Evolutionary conservation across 139 green algal species (phyloP).

Genomic region (Picochlorum sp.): DNA sequence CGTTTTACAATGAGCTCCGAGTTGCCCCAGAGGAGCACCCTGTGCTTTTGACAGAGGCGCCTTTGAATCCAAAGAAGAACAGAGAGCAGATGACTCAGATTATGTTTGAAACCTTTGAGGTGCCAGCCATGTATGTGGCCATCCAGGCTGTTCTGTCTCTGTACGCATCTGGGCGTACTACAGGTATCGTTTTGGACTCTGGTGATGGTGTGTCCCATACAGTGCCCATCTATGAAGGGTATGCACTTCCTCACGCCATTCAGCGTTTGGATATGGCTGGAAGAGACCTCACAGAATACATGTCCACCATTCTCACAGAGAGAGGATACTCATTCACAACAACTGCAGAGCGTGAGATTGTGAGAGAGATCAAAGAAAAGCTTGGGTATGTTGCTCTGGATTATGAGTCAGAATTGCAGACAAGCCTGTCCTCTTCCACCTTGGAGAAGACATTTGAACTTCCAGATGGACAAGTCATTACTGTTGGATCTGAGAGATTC

Average conservation of each 20-base stretch:
- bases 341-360: constrained; percentile 95
- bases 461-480: constrained; percentile 91
- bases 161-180: constrained; percentile 94
- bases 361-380: constrained; percentile 99
- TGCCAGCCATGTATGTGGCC: constrained; percentile 93
- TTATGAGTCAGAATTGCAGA: constrained; percentile 91
- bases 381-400: constrained; percentile 96
- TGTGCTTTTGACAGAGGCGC: constrained; percentile 97
- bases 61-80: constrained; percentile 97
- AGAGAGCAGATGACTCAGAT: constrained; percentile 63
- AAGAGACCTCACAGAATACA: constrained; percentile 92
- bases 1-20: constrained; percentile 99
- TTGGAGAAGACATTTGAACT: constrained; percentile 95
- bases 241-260: constrained; percentile 95
- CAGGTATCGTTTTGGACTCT: constrained; percentile 95
- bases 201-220: constrained; percentile 96
- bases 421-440: constrained; percentile 52
- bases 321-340: constrained; percentile 97
- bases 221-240: constrained; percentile 97
- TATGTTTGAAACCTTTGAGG: constrained; percentile 99
- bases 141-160: constrained; percentile 97
- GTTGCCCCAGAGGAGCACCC: constrained; percentile 97
- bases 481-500: constrained; percentile 92
- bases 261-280: constrained; percentile 89
- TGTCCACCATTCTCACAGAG: constrained; percentile 89